Evolutionary conservation across 345 rosid species (phyloP).

Genomic region (Eucalyptus cloeziana): DNA sequence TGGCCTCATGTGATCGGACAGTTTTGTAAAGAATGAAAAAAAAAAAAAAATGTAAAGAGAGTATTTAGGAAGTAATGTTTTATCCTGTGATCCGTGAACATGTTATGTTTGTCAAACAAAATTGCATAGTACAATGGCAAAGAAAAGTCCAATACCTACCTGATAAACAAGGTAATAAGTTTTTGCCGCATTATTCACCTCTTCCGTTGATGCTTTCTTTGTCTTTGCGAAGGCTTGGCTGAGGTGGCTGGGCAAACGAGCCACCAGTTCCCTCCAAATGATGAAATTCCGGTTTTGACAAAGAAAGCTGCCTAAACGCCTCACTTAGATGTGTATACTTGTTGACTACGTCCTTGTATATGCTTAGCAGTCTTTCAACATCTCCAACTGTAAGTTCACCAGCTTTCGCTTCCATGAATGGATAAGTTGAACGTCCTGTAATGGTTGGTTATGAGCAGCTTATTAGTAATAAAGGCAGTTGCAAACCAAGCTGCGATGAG

Average conservation of each 20-base stretch:
- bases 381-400: constrained; percentile 32
- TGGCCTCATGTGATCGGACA: neutral
- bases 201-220: neutral
- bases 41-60: neutral
- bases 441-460: neutral
- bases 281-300: neutral
- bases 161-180: neutral
- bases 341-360: constrained; percentile 47
- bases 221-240: neutral
- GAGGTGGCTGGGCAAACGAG: neutral
- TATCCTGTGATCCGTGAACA: neutral
- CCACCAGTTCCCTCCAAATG: neutral
- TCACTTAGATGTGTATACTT: constrained; percentile 24
- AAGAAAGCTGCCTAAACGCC: constrained; percentile 11
- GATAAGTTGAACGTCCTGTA: constrained; percentile 21
- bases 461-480: neutral
- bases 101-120: neutral
- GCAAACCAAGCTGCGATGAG: neutral
- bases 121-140: neutral
- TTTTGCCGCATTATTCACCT: neutral
- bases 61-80: neutral
- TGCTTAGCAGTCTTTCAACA: constrained; percentile 29
- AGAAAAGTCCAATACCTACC: neutral
- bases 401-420: constrained; percentile 38
- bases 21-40: neutral